Evolutionary conservation across 1,284 basidiomycete species (phyloP).

Genomic region (Fistulinella cinereoalba): DNA sequence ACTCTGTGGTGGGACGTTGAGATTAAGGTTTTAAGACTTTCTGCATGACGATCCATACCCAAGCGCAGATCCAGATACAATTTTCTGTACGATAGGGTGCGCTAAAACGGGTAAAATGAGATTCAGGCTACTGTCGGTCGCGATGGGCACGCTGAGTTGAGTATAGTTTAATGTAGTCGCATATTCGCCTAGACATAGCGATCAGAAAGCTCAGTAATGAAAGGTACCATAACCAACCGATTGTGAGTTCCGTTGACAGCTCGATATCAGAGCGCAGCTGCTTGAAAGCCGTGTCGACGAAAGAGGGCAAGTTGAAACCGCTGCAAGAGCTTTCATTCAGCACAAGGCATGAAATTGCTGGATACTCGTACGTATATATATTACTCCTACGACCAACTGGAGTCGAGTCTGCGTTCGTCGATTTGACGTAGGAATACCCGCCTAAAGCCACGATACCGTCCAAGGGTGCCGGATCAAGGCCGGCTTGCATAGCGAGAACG

Average conservation of each 20-base stretch:
- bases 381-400: constrained; percentile 42
- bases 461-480: constrained; percentile 58
- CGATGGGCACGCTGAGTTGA: constrained; percentile 56
- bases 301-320: constrained; percentile 66
- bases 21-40: no score
- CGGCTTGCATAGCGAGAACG: constrained; percentile 62
- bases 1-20: no score
- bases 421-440: constrained; percentile 58
- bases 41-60: constrained; percentile 42
- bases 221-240: constrained; percentile 42
- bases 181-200: constrained; percentile 53
- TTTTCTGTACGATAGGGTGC: constrained; percentile 76
- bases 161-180: constrained; percentile 60
- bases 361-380: constrained; percentile 49
- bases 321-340: constrained; percentile 35
- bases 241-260: constrained; percentile 53
- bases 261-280: constrained; percentile 61
- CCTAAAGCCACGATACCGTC: constrained; percentile 72
- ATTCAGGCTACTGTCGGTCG: constrained; percentile 62
- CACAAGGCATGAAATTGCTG: constrained; percentile 1
- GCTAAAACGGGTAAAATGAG: constrained; percentile 71
- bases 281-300: constrained; percentile 66
- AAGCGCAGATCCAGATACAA: constrained; percentile 60
- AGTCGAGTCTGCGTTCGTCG: constrained; percentile 39
- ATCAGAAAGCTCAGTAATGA: background rate